Evolutionary conservation across 495 filamentous ascomycete species (phyloP).

Genomic region (Penicillium roqueforti): DNA sequence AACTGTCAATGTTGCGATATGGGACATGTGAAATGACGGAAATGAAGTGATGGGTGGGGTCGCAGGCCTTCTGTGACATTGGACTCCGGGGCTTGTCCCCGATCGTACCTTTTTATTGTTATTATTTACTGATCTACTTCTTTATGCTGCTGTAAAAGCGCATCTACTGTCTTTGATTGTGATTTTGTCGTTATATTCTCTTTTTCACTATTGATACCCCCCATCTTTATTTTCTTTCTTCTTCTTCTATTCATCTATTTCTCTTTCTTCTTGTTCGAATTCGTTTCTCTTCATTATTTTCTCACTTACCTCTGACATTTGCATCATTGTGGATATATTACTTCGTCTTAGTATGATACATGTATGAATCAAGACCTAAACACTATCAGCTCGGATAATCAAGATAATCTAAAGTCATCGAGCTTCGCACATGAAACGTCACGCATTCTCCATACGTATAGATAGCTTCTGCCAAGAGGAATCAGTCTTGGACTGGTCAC

Average conservation of each 20-base stretch:
- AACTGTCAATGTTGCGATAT: conserved; percentile 14
- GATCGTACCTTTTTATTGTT: not conserved
- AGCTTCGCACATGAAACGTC: not conserved
- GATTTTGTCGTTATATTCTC: conserved; percentile 4
- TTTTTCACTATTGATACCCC: conserved; percentile 18
- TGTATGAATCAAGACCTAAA: not conserved
- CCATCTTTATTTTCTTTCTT: conserved; percentile 1
- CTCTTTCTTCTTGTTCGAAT: not conserved
- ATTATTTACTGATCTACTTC: not conserved
- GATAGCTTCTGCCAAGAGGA: not conserved
- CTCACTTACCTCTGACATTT: not conserved
- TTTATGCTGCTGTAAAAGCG: conserved; percentile 5
- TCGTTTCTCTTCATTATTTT: not conserved
- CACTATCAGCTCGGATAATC: not conserved
- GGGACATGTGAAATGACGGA: conserved; percentile 26
- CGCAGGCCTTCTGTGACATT: not conserved
- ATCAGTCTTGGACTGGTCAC: not conserved
- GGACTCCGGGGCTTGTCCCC: conserved; percentile 1
- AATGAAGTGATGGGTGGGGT: conserved; percentile 14
- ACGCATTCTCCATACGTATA: not conserved
- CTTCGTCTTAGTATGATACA: not conserved
- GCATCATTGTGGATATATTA: not conserved
- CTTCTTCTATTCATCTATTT: not conserved
- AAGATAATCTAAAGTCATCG: not conserved
- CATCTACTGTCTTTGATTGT: conserved; percentile 8